Percentiles rank a stretch among this genome's conserved stretches.
phyloP scores from a whole-genome alignment of 129 eudicot genomes.

The Artemisia argyi region DNA sequence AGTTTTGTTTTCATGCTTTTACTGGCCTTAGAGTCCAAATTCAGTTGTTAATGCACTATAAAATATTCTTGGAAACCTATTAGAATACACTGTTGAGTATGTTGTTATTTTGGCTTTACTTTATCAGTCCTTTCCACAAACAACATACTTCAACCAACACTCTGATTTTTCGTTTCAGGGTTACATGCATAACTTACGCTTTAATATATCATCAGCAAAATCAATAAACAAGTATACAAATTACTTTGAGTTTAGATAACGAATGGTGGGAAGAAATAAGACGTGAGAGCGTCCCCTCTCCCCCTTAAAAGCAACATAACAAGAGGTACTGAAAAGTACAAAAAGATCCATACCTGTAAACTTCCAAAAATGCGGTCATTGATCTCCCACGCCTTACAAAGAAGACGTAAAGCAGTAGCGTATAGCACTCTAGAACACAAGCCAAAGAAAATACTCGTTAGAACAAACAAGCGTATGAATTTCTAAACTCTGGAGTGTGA shows the following conservation, averaged over 20 bases:
- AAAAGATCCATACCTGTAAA: constrained; percentile 63
- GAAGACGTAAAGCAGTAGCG: constrained; percentile 82
- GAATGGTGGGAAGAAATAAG: background rate
- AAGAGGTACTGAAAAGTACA: constrained; percentile 7
- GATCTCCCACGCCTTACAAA: constrained; percentile 97
- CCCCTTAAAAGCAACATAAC: background rate
- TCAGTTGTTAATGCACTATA: too few species aligned
- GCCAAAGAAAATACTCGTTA: constrained; percentile 7
- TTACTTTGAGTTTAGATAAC: background rate
- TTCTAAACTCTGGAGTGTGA: constrained; percentile 16
- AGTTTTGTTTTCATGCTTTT: too few species aligned
- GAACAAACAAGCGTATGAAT: constrained; percentile 9
- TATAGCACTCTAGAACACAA: constrained; percentile 53
- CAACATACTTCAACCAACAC: constrained; percentile 8
- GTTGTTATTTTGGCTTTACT: background rate
- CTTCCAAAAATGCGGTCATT: constrained; percentile 86
- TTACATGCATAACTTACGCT: constrained; percentile 7
- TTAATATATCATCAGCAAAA: background rate
- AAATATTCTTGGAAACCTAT: too few species aligned
- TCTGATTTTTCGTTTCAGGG: background rate
- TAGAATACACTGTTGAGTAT: background rate
- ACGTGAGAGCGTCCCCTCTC: too few species aligned
- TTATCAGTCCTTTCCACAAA: background rate
- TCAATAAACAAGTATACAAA: background rate
- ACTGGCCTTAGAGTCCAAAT: too few species aligned